These are phyloP conservation scores for Ampelomyces quisqualis DNA, from an alignment of 2,329 filamentous ascomycete genomes.

Conservation along the genomic window DNA sequence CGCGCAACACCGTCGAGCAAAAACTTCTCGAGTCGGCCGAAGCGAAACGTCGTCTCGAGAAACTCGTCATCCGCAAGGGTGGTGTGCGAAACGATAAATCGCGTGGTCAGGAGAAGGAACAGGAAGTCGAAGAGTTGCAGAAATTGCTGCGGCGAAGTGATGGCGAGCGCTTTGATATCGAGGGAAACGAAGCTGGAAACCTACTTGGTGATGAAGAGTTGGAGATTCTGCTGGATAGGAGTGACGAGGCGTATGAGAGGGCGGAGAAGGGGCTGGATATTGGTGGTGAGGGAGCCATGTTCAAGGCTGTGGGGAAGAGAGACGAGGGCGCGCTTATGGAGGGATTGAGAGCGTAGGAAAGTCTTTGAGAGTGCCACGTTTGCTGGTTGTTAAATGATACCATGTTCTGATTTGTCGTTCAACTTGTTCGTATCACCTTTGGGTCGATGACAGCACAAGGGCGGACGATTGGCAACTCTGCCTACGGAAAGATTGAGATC, in stretches of 20 bases:
- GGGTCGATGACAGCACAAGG: no score
- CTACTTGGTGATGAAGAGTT: slow-evolving; percentile 77
- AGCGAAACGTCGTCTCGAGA: slow-evolving; percentile 87
- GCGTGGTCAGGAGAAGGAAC: slow-evolving; percentile 38
- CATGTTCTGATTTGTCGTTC: no score
- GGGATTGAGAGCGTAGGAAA: slow-evolving; percentile 49
- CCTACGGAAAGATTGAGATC: no score
- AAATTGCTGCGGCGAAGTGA: slow-evolving; percentile 61
- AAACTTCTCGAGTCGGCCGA: slow-evolving; percentile 82
- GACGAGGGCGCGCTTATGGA: slow-evolving; percentile 54
- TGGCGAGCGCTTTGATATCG: slow-evolving; percentile 62
- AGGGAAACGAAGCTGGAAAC: slow-evolving; percentile 58
- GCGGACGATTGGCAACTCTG: no score
- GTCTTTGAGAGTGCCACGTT: no score
- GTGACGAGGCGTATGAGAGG: slow-evolving; percentile 64
- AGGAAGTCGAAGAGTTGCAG: slow-evolving; percentile 52
- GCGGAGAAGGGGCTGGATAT: slow-evolving; percentile 78
- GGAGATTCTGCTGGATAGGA: slow-evolving; percentile 74
- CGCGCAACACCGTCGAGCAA: slow-evolving; percentile 90
- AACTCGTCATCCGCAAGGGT: slow-evolving; percentile 94
- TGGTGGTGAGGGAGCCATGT: slow-evolving; percentile 59
- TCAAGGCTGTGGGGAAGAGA: slow-evolving; percentile 80
- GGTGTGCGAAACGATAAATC: slow-evolving; percentile 62
- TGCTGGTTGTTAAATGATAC: no score
- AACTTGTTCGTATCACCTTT: no score